These are phyloP conservation scores for Clitoria ternatea DNA, from an alignment of 306 rosid genomes.

Conservation along the genomic window DNA sequence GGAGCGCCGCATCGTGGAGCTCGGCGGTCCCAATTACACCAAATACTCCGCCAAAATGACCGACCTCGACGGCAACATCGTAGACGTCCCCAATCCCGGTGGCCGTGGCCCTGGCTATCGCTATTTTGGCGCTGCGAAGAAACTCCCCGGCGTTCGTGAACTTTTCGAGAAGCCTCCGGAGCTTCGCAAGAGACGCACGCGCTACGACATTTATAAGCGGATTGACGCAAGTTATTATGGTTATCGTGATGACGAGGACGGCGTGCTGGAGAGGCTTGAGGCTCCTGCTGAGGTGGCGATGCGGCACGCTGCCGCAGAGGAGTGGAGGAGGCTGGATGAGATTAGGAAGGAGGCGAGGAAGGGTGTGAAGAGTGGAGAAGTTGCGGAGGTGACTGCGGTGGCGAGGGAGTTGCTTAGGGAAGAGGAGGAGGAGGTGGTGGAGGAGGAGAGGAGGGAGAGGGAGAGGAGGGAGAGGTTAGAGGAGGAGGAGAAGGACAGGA, in stretches of 20 bases:
- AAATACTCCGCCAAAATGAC: slow-evolving; percentile 84
- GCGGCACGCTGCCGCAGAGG: slow-evolving; percentile 62
- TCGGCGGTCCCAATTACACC: slow-evolving; percentile 73
- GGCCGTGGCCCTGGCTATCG: slow-evolving; percentile 95
- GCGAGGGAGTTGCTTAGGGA: slow-evolving; percentile 61
- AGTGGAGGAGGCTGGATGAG: slow-evolving; percentile 75
- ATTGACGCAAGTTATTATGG: slow-evolving; percentile 89
- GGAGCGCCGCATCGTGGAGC: slow-evolving; percentile 88
- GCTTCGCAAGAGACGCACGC: slow-evolving; percentile 71
- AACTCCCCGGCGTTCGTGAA: slow-evolving; percentile 76
- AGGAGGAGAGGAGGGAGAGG: slow-evolving; percentile 73
- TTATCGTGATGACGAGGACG: slow-evolving; percentile 88
- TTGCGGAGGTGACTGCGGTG: slow-evolving; percentile 39
- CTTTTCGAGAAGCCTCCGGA: slow-evolving; percentile 91
- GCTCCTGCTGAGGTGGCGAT: slow-evolving; percentile 59
- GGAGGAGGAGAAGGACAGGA: slow-evolving; percentile 49
- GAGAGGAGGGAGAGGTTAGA: slow-evolving; percentile 41
- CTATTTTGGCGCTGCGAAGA: slow-evolving; percentile 89
- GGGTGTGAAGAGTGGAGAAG: slow-evolving; percentile 81
- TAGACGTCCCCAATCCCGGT: slow-evolving; percentile 87
- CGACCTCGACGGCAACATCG: slow-evolving; percentile 87
- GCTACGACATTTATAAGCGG: slow-evolving; percentile 80
- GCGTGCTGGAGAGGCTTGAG: slow-evolving; percentile 65
- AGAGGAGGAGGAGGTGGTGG: slow-evolving; percentile 94
- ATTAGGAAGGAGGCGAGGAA: slow-evolving; percentile 78